phyloP scores from a whole-genome alignment of 2,329 filamentous ascomycete species.

The Colletotrichum sojae region DNA sequence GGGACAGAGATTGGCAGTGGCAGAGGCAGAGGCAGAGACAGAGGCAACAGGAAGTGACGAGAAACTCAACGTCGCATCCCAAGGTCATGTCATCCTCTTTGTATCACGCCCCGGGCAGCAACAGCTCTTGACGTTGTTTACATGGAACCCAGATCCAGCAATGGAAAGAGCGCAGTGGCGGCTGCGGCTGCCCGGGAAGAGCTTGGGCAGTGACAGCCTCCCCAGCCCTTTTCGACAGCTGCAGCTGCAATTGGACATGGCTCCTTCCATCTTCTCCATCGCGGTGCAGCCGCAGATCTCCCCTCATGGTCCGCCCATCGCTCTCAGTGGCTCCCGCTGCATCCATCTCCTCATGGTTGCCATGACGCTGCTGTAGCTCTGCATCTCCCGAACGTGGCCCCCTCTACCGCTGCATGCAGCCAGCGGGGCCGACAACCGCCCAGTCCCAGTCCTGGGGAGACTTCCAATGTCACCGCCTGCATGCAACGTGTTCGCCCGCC shows the following conservation, averaged over 20 bases:
- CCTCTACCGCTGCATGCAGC: conserved; percentile 35
- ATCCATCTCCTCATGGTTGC: conserved; percentile 37
- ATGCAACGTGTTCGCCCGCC: conserved; percentile 31
- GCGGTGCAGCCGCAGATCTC: conserved; percentile 24
- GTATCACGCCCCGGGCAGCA: conserved; percentile 20
- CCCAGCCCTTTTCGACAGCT: neutral
- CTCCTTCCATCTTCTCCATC: conserved; percentile 26
- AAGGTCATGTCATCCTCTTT: conserved; percentile 18
- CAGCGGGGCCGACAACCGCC: conserved; percentile 11
- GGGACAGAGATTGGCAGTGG: neutral
- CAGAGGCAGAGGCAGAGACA: conserved; percentile 4
- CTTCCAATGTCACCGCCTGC: conserved; percentile 12
- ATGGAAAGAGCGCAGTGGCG: conserved; percentile 8
- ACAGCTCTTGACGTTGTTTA: conserved; percentile 35
- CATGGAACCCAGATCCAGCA: conserved; percentile 21
- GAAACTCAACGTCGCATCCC: neutral
- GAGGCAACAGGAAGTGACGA: neutral
- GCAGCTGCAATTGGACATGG: conserved; percentile 22
- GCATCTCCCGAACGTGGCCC: conserved; percentile 28
- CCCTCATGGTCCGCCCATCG: neutral
- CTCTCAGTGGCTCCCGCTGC: conserved; percentile 18
- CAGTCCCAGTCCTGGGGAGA: conserved; percentile 10
- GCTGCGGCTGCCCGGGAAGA: conserved; percentile 8
- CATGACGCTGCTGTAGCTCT: conserved; percentile 40
- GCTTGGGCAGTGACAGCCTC: conserved; percentile 13